Percentiles rank a stretch among this genome's conserved stretches.
Conservation (phyloP, 1,284 basidiomycete genomes). For the Phellopilus nigrolimitatus region DNA sequence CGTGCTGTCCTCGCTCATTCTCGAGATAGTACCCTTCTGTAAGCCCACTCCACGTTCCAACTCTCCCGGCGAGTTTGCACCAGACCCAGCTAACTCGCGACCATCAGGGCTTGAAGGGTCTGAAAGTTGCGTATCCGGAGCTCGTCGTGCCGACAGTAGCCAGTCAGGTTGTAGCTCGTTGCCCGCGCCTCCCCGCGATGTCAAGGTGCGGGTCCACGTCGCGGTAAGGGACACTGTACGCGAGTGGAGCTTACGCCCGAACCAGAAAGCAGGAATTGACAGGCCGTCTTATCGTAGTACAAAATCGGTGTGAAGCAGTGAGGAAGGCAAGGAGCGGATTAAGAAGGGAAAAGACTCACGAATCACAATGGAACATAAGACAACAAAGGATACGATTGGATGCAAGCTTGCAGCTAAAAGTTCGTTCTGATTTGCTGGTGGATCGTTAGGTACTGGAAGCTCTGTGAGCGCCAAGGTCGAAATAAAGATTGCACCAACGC, state of each 20-base stretch:
- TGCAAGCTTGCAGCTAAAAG: slow-evolving; percentile 65
- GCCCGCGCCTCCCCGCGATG: not conserved
- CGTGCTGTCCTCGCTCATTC: too few species aligned
- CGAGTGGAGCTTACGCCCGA: slow-evolving; percentile 62
- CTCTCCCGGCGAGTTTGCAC: not conserved
- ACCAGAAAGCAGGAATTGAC: slow-evolving; percentile 83
- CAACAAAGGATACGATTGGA: slow-evolving; percentile 81
- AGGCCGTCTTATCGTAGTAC: slow-evolving; percentile 86
- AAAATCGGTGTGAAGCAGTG: too few species aligned
- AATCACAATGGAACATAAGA: slow-evolving; percentile 68
- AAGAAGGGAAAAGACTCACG: slow-evolving; percentile 9
- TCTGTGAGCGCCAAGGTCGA: slow-evolving; percentile 69
- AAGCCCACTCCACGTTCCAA: not conserved
- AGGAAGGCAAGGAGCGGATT: not conserved
- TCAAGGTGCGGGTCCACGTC: not conserved
- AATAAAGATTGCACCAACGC: slow-evolving; percentile 83
- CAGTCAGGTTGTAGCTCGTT: slow-evolving; percentile 10
- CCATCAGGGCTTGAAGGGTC: too few species aligned
- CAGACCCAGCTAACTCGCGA: not conserved
- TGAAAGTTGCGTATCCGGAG: not conserved
- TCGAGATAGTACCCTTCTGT: too few species aligned
- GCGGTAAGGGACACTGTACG: slow-evolving; percentile 36
- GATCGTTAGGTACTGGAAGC: slow-evolving; percentile 53
- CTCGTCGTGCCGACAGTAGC: not conserved
- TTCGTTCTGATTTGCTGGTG: slow-evolving; percentile 65